Evolutionary conservation across 2,329 filamentous ascomycete genomes (phyloP).

Genomic region (Colletotrichum sp.): DNA sequence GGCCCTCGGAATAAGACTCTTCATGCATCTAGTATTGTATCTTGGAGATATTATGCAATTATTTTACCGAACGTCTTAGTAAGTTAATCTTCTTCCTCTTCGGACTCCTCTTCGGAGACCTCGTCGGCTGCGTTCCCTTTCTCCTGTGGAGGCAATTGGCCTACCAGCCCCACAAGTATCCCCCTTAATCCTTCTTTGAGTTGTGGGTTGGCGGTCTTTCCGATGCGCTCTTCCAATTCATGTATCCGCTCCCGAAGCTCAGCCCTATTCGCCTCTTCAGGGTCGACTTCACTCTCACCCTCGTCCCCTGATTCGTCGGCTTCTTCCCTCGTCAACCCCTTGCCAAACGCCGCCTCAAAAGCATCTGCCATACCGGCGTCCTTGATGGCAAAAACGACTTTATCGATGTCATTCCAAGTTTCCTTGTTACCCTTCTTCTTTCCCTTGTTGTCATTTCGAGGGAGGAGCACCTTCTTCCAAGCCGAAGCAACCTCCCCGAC

Average conservation of each 20-base stretch:
- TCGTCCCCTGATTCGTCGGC: not conserved
- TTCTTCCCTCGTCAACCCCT: conserved; percentile 36
- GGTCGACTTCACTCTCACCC: not conserved
- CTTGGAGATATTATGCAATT: too few relatives aligned
- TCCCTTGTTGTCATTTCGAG: conserved; percentile 16
- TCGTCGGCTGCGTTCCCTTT: not conserved
- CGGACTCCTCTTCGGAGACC: not conserved
- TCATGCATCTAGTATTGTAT: not conserved
- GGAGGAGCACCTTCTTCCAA: conserved; percentile 46
- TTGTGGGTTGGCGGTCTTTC: conserved; percentile 29
- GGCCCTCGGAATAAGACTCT: not conserved
- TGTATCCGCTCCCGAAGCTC: conserved; percentile 33
- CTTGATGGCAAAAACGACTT: conserved; percentile 64
- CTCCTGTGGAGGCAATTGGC: conserved; percentile 23
- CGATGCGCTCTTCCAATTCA: conserved; percentile 28
- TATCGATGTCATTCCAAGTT: conserved; percentile 49
- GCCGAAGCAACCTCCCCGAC: conserved; percentile 60
- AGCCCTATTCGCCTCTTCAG: not conserved
- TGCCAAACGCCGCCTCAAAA: conserved; percentile 55
- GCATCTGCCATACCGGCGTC: conserved; percentile 54
- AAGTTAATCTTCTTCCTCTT: not conserved
- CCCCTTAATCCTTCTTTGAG: conserved; percentile 29
- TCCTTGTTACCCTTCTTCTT: conserved; percentile 29
- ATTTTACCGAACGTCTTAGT: fast-evolving
- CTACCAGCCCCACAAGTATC: conserved; percentile 29